These are phyloP conservation scores for Asclepias syriaca DNA, from an alignment of 257 asterid genomes.

Conservation along the genomic window DNA sequence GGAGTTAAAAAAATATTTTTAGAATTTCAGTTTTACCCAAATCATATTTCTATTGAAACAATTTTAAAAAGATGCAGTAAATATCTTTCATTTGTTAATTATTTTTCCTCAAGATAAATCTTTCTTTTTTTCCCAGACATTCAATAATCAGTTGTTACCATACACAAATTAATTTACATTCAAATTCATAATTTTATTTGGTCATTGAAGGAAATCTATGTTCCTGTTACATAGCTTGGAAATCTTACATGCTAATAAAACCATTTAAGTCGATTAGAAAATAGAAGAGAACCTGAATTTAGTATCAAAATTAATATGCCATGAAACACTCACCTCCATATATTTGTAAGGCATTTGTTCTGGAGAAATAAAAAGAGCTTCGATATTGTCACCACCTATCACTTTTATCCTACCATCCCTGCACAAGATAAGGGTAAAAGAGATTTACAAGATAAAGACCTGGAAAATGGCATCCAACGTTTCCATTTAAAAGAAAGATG, in stretches of 20 bases:
- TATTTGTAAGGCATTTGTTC: slow-evolving; percentile 68
- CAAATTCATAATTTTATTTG: background rate
- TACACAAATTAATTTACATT: too few relatives aligned
- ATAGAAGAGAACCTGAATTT: background rate
- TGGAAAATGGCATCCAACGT: background rate
- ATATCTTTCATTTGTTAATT: too few relatives aligned
- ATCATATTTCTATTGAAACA: too few relatives aligned
- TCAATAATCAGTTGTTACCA: too few relatives aligned
- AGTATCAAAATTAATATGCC: background rate
- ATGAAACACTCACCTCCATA: slow-evolving; percentile 14
- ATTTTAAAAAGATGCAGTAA: too few relatives aligned
- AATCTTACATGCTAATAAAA: background rate
- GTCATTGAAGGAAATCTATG: background rate
- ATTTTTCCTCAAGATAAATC: too few relatives aligned
- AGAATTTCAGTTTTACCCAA: too few relatives aligned
- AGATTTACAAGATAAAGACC: background rate
- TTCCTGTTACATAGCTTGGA: background rate
- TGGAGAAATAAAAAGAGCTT: slow-evolving; percentile 72
- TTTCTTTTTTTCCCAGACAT: too few relatives aligned
- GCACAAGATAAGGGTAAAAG: slow-evolving; percentile 3
- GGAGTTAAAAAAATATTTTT: too few relatives aligned
- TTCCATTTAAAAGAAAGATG: background rate
- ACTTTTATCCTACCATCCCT: slow-evolving; percentile 96
- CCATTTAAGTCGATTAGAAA: background rate
- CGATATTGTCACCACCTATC: slow-evolving; percentile 86